These are phyloP conservation scores for Phytophthora pseudosyringae DNA, from an alignment of 352 stramenopile genomes.

Conservation along the genomic window DNA sequence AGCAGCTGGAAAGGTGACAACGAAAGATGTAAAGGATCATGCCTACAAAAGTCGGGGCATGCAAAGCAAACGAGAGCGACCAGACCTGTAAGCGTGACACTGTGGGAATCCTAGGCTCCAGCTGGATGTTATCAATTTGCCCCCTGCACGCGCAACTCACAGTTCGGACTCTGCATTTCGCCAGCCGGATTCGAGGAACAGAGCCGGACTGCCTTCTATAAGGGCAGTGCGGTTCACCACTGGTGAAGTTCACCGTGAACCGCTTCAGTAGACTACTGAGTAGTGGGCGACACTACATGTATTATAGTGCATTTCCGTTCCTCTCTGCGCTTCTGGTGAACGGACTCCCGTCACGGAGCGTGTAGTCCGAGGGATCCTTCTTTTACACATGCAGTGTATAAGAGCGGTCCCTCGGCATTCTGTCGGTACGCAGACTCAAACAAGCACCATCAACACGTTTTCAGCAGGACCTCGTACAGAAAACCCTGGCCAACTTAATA, in stretches of 20 bases:
- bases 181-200: slow-evolving; percentile 16
- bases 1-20: slow-evolving; percentile 16
- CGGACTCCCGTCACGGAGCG: too few species aligned
- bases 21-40: slow-evolving; percentile 24
- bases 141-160: not conserved
- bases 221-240: too few species aligned
- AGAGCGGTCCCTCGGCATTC: slow-evolving; percentile 14
- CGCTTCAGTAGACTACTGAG: too few species aligned
- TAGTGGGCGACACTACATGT: too few species aligned
- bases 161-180: slow-evolving; percentile 3
- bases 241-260: too few species aligned
- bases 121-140: slow-evolving; percentile 1
- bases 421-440: not conserved
- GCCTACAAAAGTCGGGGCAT: slow-evolving; percentile 12
- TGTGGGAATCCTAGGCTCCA: slow-evolving; percentile 17
- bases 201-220: not conserved
- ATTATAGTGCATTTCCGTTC: too few species aligned
- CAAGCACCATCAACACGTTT: not conserved
- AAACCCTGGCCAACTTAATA: too few species aligned
- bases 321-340: not conserved
- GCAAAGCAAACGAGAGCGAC: slow-evolving; percentile 24
- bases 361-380: not conserved
- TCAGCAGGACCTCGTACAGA: not conserved
- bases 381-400: not conserved
- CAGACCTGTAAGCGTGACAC: slow-evolving; percentile 13